Percentiles rank a stretch among this genome's conserved stretches.
These are phyloP conservation scores for Lycium barbarum DNA, from an alignment of 257 asterid species.

Conservation along the genomic window DNA sequence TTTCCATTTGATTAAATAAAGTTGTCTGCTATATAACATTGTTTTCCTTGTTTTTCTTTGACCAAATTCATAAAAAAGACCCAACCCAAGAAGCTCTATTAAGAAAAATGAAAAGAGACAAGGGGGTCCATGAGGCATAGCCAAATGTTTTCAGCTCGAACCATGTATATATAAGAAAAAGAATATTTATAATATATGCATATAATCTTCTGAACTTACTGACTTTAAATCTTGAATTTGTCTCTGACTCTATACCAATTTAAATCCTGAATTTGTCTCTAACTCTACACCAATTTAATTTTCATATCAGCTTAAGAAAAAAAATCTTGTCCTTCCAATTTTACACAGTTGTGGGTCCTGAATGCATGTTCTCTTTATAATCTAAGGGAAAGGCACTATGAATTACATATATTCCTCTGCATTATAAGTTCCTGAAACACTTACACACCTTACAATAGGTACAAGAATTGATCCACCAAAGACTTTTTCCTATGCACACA, in stretches of 20 bases:
- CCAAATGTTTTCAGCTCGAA: neutral
- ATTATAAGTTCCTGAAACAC: conserved; percentile 51
- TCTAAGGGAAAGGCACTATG: conserved; percentile 51
- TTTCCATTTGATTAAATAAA: conserved; percentile 37
- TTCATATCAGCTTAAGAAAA: conserved; percentile 49
- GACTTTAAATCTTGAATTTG: neutral
- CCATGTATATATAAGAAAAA: neutral
- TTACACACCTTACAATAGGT: conserved; percentile 67
- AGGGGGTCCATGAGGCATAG: no score
- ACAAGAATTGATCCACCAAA: conserved; percentile 73
- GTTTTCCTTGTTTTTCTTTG: conserved; percentile 42
- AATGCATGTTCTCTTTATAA: conserved; percentile 48
- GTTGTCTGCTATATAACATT: conserved; percentile 37
- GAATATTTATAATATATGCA: neutral
- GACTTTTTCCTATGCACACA: conserved; percentile 50
- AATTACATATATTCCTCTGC: conserved; percentile 49
- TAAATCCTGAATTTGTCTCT: neutral
- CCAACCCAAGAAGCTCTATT: conserved; percentile 51
- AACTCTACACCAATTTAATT: conserved; percentile 53
- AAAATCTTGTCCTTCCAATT: conserved; percentile 60
- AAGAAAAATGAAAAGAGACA: conserved; percentile 39
- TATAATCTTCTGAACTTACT: neutral
- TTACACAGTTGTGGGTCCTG: conserved; percentile 59
- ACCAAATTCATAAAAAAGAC: conserved; percentile 38
- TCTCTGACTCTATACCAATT: conserved; percentile 38